These are phyloP conservation scores for Capsicum baccatum DNA, from an alignment of 257 asterid genomes.

Conservation along the genomic window DNA sequence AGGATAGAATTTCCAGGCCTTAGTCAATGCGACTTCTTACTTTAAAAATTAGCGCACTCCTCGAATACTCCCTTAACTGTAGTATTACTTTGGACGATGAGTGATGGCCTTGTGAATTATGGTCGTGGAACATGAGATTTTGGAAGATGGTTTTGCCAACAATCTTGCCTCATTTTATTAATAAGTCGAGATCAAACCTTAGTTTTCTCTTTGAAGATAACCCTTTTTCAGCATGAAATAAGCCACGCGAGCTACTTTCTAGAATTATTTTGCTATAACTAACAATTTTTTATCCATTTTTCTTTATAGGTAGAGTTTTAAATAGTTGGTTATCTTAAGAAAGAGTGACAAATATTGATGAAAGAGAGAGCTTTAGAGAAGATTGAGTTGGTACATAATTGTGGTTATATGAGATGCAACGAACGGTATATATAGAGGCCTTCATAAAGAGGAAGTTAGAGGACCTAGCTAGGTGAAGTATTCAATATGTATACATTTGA, in stretches of 20 bases:
- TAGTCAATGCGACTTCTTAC: no score
- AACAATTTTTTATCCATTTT: slow-evolving; percentile 32
- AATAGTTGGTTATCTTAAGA: no score
- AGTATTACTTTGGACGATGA: slow-evolving; percentile 19
- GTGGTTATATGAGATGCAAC: neutral
- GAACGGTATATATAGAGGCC: neutral
- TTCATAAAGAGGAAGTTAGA: neutral
- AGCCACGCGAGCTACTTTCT: slow-evolving; percentile 29
- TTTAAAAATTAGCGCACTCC: no score
- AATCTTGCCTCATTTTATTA: slow-evolving; percentile 54
- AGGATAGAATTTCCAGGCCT: no score
- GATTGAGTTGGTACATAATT: neutral
- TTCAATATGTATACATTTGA: neutral
- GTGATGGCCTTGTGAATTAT: neutral
- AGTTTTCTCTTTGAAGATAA: slow-evolving; percentile 45
- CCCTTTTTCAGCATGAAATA: slow-evolving; percentile 43
- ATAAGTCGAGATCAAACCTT: slow-evolving; percentile 42
- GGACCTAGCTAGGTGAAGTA: neutral
- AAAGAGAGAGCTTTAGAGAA: neutral
- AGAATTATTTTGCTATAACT: slow-evolving; percentile 33
- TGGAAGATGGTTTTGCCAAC: slow-evolving; percentile 47
- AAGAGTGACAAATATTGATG: neutral
- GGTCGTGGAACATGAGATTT: slow-evolving; percentile 31
- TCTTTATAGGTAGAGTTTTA: no score
- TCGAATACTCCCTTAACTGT: no score